These are phyloP conservation scores for Corylus avellana DNA, from an alignment of 306 rosid species.

Conservation along the genomic window DNA sequence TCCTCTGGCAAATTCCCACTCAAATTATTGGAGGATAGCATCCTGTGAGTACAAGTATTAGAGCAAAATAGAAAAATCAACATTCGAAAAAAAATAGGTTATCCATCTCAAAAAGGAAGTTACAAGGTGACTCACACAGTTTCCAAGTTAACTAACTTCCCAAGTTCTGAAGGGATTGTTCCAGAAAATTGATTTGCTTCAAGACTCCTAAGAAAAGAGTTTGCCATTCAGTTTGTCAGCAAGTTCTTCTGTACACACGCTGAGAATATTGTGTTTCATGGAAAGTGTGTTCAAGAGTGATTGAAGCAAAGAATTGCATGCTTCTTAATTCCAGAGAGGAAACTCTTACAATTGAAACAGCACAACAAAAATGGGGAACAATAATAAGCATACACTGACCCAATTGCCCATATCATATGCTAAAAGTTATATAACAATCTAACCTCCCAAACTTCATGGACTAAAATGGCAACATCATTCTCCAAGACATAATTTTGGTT, in stretches of 20 bases:
- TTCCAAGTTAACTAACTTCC: constrained; percentile 27
- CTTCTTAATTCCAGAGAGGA: neutral
- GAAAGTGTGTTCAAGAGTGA: neutral
- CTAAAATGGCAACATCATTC: neutral
- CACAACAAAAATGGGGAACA: neutral
- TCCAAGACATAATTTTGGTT: neutral
- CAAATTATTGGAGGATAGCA: constrained; percentile 24
- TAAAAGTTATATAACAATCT: neutral
- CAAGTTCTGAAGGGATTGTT: constrained; percentile 34
- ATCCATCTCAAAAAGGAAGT: neutral
- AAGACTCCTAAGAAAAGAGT: constrained; percentile 17
- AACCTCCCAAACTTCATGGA: neutral
- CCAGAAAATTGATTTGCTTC: constrained; percentile 43
- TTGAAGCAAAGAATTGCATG: neutral
- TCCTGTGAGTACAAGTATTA: constrained; percentile 11
- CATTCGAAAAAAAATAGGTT: neutral
- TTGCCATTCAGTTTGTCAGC: neutral
- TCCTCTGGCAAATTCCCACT: constrained; percentile 26
- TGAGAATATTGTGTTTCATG: neutral
- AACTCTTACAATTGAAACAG: too few relatives aligned
- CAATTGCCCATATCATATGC: neutral
- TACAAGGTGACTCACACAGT: constrained; percentile 5
- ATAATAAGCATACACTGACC: neutral
- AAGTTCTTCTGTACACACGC: neutral
- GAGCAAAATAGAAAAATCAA: neutral